A percentile compares a stretch with the other conserved stretches of the same genome.
Evolutionary conservation across 1,139 yeast species (phyloP).

Genomic region (Hansenula sp.): DNA sequence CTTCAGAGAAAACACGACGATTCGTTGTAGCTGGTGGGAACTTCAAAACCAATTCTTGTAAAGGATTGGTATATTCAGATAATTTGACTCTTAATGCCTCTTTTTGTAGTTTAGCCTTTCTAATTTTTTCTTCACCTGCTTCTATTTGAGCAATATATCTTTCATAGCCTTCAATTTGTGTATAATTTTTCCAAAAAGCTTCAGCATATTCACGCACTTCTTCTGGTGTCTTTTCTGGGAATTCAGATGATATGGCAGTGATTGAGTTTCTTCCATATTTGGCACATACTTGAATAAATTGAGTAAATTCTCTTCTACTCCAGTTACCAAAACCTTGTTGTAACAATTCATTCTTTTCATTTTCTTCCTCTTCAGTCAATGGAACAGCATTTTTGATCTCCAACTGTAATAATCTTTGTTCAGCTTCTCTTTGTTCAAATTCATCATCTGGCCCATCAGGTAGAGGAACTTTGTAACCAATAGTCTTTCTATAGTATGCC

Average conservation of each 20-base stretch:
- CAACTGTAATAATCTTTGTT: slow-evolving; percentile 53
- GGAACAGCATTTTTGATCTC: slow-evolving; percentile 63
- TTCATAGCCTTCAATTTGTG: slow-evolving; percentile 70
- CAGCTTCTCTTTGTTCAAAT: slow-evolving; percentile 42
- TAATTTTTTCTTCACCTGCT: slow-evolving; percentile 68
- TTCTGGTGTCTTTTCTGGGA: slow-evolving; percentile 54
- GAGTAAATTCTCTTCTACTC: slow-evolving; percentile 70
- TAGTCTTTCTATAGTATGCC: slow-evolving; percentile 50
- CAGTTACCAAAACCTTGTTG: slow-evolving; percentile 59
- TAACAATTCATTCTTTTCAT: slow-evolving; percentile 48
- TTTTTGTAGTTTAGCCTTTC: slow-evolving; percentile 54
- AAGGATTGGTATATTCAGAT: slow-evolving; percentile 55
- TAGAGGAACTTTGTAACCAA: slow-evolving; percentile 44
- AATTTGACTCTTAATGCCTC: slow-evolving; percentile 65
- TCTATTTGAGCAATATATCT: slow-evolving; percentile 63
- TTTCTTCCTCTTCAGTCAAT: slow-evolving; percentile 64
- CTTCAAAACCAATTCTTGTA: slow-evolving; percentile 57
- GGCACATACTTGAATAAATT: slow-evolving; percentile 54
- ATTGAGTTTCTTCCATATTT: slow-evolving; percentile 69
- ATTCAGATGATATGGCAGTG: slow-evolving; percentile 55
- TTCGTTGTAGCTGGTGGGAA: slow-evolving; percentile 59
- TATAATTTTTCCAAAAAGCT: slow-evolving; percentile 61
- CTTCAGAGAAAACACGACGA: slow-evolving; percentile 61
- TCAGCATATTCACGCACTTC: slow-evolving; percentile 64
- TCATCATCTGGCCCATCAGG: slow-evolving; percentile 31